Evolutionary conservation across 768 basidiomycete species (phyloP).

Genomic region (Pulveroboletus sp.): DNA sequence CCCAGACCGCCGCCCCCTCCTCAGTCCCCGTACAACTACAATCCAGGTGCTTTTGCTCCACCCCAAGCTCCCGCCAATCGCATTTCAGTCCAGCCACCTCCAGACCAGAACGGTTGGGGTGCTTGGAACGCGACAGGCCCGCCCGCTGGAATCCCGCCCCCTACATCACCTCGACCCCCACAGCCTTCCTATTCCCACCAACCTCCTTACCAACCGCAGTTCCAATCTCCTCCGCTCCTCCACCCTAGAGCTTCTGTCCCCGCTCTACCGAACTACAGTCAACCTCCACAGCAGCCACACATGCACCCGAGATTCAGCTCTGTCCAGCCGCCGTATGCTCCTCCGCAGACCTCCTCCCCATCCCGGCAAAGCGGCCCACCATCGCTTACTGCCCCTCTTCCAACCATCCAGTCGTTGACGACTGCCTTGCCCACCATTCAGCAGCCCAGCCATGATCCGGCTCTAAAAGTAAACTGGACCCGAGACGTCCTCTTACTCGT

Average conservation of each 20-base stretch:
- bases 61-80: conserved; percentile 8
- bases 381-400: conserved; percentile 63
- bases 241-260: conserved; percentile 22
- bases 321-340: conserved; percentile 12
- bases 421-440: conserved; percentile 50
- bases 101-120: conserved; percentile 25
- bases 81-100: conserved; percentile 19
- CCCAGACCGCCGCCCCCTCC: conserved; percentile 22
- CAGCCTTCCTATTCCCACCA: conserved; percentile 14
- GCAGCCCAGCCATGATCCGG: conserved; percentile 50
- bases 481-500: conserved; percentile 79
- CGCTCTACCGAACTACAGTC: conserved; percentile 19
- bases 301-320: conserved; percentile 18
- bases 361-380: conserved; percentile 30
- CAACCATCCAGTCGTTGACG: conserved; percentile 56
- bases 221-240: conserved; percentile 20
- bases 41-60: conserved; percentile 15
- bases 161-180: conserved; percentile 20
- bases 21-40: conserved; percentile 13
- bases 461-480: conserved; percentile 68
- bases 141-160: conserved; percentile 18
- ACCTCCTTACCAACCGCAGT: conserved; percentile 19
- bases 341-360: conserved; percentile 23
- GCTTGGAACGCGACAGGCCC: conserved; percentile 2
- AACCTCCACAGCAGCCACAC: conserved; percentile 20